Evolutionary conservation across 1,284 basidiomycete species (phyloP).

Genomic region (Ustilago xerochloae): DNA sequence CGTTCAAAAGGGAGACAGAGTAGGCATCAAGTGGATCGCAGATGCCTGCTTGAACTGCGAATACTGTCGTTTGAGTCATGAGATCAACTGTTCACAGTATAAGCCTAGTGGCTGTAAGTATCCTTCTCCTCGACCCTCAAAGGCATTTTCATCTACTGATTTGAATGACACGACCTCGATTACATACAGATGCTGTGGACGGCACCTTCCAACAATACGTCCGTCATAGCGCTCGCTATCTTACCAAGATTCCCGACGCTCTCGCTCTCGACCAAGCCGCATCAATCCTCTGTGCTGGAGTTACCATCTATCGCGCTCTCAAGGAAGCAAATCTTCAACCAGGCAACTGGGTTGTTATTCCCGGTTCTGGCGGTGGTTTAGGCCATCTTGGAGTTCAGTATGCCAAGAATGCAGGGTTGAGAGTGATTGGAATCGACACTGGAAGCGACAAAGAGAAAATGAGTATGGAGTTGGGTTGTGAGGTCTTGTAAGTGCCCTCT

Average conservation of each 20-base stretch:
- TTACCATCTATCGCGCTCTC: conserved; percentile 86
- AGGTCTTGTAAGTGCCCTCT: conserved; percentile 71
- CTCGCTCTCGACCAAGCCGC: conserved; percentile 79
- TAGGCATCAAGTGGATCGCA: conserved; percentile 78
- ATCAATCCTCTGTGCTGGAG: conserved; percentile 80
- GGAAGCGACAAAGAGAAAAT: conserved; percentile 81
- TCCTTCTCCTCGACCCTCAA: background rate
- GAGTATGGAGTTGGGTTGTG: conserved; percentile 78
- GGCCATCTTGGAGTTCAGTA: conserved; percentile 67
- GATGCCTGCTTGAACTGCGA: conserved; percentile 79
- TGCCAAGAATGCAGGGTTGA: conserved; percentile 69
- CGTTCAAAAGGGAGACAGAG: conserved; percentile 77
- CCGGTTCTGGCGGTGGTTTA: conserved; percentile 78
- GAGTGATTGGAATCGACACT: conserved; percentile 82
- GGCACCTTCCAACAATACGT: conserved; percentile 81
- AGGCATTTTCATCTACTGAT: background rate
- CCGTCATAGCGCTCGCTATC: conserved; percentile 76
- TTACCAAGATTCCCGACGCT: conserved; percentile 72
- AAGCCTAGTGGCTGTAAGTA: conserved; percentile 68
- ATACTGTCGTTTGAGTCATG: conserved; percentile 77
- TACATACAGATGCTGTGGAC: conserved; percentile 73
- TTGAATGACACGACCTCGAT: too few relatives aligned
- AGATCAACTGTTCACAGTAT: conserved; percentile 72
- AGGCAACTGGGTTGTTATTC: conserved; percentile 83
- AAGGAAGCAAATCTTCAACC: conserved; percentile 76